A percentile compares a stretch with the other conserved stretches of the same genome.
Conservation (phyloP, 345 rosid genomes). For the Capsella bursapastoris region DNA sequence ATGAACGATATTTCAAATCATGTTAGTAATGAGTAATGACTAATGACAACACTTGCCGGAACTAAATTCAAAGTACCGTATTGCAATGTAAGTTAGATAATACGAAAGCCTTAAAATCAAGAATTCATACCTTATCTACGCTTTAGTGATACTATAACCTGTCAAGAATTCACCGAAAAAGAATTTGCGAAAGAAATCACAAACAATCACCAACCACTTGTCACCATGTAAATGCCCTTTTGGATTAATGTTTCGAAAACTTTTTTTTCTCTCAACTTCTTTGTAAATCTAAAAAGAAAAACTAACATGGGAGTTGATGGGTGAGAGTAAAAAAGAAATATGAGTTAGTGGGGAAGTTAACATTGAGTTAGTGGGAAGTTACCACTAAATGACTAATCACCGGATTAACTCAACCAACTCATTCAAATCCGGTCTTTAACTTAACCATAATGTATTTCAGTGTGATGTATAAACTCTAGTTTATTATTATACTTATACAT, state of each 20-base stretch:
- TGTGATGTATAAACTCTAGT: too few relatives aligned
- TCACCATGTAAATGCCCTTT: too few relatives aligned
- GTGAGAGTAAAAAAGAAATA: not conserved
- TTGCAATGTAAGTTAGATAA: not conserved
- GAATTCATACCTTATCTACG: not conserved
- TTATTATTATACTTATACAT: too few relatives aligned
- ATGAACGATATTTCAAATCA: too few relatives aligned
- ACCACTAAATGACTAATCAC: not conserved
- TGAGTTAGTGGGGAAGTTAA: not conserved
- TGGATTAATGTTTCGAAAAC: not conserved
- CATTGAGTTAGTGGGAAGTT: not conserved
- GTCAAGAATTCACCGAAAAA: not conserved
- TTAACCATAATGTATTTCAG: not conserved
- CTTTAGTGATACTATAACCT: not conserved
- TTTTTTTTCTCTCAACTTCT: not conserved
- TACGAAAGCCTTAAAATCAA: not conserved
- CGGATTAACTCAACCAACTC: not conserved
- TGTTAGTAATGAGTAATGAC: too few relatives aligned
- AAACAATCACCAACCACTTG: not conserved
- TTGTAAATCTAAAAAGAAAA: not conserved
- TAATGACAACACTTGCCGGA: not conserved
- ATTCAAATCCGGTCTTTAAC: not conserved
- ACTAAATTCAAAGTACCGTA: not conserved
- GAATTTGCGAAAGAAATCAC: not conserved
- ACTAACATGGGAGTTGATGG: conserved; percentile 1